These are phyloP conservation scores for Trichoderma lentiforme DNA, from an alignment of 2,329 filamentous ascomycete genomes.

Conservation along the genomic window DNA sequence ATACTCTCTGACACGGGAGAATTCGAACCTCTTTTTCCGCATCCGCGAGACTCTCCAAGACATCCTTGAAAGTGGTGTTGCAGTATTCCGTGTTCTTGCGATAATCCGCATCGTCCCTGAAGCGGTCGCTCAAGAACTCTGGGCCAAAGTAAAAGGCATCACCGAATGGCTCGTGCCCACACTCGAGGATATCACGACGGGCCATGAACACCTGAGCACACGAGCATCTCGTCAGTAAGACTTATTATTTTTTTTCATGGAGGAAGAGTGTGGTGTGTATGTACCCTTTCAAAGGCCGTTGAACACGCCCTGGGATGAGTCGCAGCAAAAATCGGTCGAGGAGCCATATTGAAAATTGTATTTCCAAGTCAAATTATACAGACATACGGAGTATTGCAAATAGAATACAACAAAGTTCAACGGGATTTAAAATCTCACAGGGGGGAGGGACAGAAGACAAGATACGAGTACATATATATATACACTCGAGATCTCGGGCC, in stretches of 20 bases:
- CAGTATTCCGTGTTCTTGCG: conserved; percentile 63
- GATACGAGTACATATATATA: not conserved
- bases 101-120: conserved; percentile 60
- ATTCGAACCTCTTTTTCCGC: conserved; percentile 68
- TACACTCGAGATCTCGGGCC: not conserved
- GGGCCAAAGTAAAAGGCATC: conserved; percentile 96
- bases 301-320: conserved; percentile 95
- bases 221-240: not conserved
- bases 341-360: conserved; percentile 53
- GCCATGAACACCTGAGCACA: conserved; percentile 86
- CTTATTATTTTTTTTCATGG: too few relatives aligned
- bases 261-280: not conserved
- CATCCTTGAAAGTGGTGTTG: conserved; percentile 68
- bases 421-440: not conserved
- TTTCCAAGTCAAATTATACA: not conserved
- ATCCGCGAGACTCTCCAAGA: conserved; percentile 71
- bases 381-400: not conserved
- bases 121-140: conserved; percentile 78
- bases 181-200: conserved; percentile 73
- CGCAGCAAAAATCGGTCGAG: conserved; percentile 76
- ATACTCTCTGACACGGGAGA: conserved; percentile 6
- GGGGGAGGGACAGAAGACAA: not conserved
- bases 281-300: conserved; percentile 92
- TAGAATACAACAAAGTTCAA: not conserved
- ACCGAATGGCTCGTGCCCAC: conserved; percentile 92